A percentile compares a stretch with the other conserved stretches of the same genome.
Evolutionary conservation across 495 filamentous ascomycete genomes (phyloP).

Genomic region (Neurospora africana): DNA sequence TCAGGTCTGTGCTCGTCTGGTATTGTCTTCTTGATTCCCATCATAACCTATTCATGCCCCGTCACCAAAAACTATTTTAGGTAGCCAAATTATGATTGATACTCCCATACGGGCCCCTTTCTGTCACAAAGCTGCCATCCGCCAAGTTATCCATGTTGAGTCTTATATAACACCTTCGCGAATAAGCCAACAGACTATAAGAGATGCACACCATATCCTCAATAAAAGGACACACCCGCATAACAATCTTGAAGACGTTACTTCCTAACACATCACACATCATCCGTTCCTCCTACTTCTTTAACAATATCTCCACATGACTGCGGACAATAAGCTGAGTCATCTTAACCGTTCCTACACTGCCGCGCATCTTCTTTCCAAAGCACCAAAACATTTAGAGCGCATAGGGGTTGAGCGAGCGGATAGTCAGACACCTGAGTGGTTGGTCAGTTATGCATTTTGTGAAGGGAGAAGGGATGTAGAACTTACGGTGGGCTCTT

Average conservation of each 20-base stretch:
- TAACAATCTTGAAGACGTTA: background rate
- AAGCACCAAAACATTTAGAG: slow-evolving; percentile 39
- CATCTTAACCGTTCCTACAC: background rate
- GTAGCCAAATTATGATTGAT: background rate
- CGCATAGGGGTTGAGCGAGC: slow-evolving; percentile 93
- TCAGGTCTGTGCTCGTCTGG: background rate
- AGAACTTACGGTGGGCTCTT: slow-evolving; percentile 95
- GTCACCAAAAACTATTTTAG: background rate
- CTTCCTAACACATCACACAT: background rate
- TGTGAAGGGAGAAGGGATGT: background rate
- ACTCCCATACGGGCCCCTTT: background rate
- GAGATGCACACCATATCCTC: background rate
- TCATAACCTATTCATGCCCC: background rate
- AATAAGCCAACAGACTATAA: background rate
- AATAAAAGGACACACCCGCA: background rate
- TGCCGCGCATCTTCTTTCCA: background rate
- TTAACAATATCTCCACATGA: background rate
- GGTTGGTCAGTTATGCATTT: slow-evolving; percentile 25
- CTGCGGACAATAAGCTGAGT: background rate
- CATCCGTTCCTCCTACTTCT: background rate
- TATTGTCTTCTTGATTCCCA: background rate
- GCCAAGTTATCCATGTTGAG: background rate
- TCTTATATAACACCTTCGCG: background rate
- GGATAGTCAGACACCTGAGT: slow-evolving; percentile 85
- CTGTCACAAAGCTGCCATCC: background rate